These are phyloP conservation scores for Talaromyces verruculosus DNA, from an alignment of 2,329 filamentous ascomycete species.

Conservation along the genomic window DNA sequence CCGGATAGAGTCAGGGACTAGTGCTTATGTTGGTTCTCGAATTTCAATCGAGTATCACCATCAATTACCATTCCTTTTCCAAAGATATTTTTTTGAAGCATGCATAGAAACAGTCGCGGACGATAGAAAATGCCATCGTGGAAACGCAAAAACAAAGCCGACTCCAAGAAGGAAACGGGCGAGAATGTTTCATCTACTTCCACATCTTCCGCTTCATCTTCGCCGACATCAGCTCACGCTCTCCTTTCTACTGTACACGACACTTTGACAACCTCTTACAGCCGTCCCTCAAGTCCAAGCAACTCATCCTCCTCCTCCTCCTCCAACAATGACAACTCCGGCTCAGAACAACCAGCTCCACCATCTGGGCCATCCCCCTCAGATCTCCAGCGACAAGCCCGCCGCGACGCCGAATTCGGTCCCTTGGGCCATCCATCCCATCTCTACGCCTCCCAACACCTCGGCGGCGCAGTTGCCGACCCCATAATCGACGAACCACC, in stretches of 20 bases:
- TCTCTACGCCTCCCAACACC: slow-evolving; percentile 79
- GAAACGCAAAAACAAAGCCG: slow-evolving; percentile 18
- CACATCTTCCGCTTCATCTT: not conserved
- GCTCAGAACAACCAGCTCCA: not conserved
- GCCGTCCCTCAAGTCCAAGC: not conserved
- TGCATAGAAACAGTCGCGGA: not conserved
- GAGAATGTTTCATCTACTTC: not conserved
- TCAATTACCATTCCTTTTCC: not conserved
- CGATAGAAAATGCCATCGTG: slow-evolving; percentile 16
- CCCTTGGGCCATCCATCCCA: slow-evolving; percentile 75
- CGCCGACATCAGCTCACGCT: slow-evolving; percentile 3
- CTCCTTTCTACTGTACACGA: slow-evolving; percentile 14
- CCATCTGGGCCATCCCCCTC: slow-evolving; percentile 37
- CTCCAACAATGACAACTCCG: not conserved
- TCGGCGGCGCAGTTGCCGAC: slow-evolving; percentile 71
- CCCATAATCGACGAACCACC: slow-evolving; percentile 89
- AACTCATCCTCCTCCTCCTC: not conserved
- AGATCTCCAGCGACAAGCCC: slow-evolving; percentile 69
- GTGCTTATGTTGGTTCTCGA: not conserved
- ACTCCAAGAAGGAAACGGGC: not conserved
- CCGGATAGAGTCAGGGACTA: not conserved
- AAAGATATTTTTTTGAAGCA: not conserved
- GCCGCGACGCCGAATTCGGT: slow-evolving; percentile 82
- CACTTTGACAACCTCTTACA: not conserved
- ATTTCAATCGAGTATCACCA: too few relatives aligned